Base-by-base conservation (phyloP, 495 filamentous ascomycete genomes). In the Polyplosphaeria fusca region DNA sequence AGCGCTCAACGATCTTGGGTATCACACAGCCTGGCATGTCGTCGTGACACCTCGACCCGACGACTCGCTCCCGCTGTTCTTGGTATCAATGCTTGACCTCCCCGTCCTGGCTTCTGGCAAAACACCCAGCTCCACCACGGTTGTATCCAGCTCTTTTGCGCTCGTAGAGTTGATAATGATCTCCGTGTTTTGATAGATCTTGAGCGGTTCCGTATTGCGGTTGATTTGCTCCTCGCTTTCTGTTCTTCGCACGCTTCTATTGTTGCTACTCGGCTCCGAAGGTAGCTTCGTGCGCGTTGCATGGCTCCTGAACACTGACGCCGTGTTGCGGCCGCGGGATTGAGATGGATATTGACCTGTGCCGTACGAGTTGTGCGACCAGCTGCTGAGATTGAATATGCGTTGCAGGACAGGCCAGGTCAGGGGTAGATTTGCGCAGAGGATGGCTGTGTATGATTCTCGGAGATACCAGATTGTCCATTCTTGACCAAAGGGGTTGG, bases 281-380 rank as follows among this genome's bases (percentile, higher is more conserved):
- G 38, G 50, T 26, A 32, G 20, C 16, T 28, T 43, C 38, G 20
- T 30, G 14, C 13, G 37, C 13, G 52, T 25, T 1, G 12, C 42
- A 24, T 47, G 3, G 14, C 28, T 47, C 26, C 47, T 55, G 23
- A 40, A 23, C 16, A 20, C 42, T 5, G 52, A 45, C 3, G 27
- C 3, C 27, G 26, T 26, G n/a, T 32, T 22, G 23, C 18, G 26
- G 20, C 41, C 7, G 4, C 41, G 11, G 35, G 27, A 38, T 13
- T 32, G 28, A 7, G 12, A 32, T 37, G 19, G 26, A n/a, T 47
- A 37, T 37, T 32, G 41, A 18, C 41, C 42, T 1, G 28, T 22
- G 25, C 19, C n/a, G 88, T 87, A 85, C 89, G 86, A 76, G 84
- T 88, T 86, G 89, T 87, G 73, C 74, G 67, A 64, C 51, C 47